A percentile compares a stretch with the other conserved stretches of the same genome.
phyloP scores from a whole-genome alignment of 192 early-diverging fungal species.

The Dispira parvispora region DNA sequence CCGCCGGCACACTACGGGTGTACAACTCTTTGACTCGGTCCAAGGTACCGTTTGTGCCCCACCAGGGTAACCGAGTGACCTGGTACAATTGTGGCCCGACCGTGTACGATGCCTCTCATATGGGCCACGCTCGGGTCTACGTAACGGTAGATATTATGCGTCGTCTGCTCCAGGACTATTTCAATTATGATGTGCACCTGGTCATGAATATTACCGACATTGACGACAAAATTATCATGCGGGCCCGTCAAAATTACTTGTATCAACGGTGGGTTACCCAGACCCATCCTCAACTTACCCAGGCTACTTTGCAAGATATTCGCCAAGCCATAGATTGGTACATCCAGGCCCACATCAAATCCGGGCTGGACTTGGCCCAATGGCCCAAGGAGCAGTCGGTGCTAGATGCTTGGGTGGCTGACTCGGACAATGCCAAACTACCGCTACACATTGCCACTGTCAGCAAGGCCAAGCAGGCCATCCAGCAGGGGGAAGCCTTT shows the following conservation, averaged over 20 bases:
- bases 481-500: slow-evolving; percentile 12
- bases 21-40: slow-evolving; percentile 77
- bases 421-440: slow-evolving; percentile 46
- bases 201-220: slow-evolving; percentile 99
- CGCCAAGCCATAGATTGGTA: slow-evolving; percentile 43
- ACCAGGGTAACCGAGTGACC: slow-evolving; percentile 57
- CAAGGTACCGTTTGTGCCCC: slow-evolving; percentile 85
- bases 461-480: slow-evolving; percentile 17
- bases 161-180: slow-evolving; percentile 86
- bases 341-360: slow-evolving; percentile 36
- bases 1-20: slow-evolving; percentile 31
- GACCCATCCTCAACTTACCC: slow-evolving; percentile 20
- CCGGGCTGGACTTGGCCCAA: slow-evolving; percentile 24
- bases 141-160: slow-evolving; percentile 86
- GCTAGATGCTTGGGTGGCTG: slow-evolving; percentile 27
- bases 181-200: slow-evolving; percentile 81
- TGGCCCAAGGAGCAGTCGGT: slow-evolving; percentile 40
- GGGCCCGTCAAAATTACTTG: slow-evolving; percentile 73
- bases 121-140: slow-evolving; percentile 93
- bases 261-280: slow-evolving; percentile 35
- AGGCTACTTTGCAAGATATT: slow-evolving; percentile 35
- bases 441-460: slow-evolving; percentile 54
- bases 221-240: slow-evolving; percentile 95
- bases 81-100: slow-evolving; percentile 99
- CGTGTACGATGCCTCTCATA: slow-evolving; percentile 88